Evolutionary conservation across 2,329 filamentous ascomycete species (phyloP).

Genomic region (Atkinsonella hypoxylon): DNA sequence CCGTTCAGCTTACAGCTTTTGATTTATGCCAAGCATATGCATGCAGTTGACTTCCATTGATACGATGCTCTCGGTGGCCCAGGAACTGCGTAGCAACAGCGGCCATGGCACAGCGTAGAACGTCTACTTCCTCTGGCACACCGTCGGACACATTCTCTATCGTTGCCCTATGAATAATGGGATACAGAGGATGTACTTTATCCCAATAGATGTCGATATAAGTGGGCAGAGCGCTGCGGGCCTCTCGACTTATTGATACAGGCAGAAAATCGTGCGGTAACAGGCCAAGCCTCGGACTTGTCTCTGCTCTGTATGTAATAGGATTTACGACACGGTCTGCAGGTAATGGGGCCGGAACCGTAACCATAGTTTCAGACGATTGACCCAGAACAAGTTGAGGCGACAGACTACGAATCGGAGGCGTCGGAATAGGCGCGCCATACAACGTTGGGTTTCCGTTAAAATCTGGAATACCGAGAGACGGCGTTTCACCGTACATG

Average conservation of each 20-base stretch:
- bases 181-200: constrained; percentile 34
- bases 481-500: constrained; percentile 19
- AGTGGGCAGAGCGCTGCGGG: constrained; percentile 31
- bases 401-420: constrained; percentile 37
- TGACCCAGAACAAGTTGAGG: constrained; percentile 34
- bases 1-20: constrained; percentile 31
- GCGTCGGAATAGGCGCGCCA: constrained; percentile 23
- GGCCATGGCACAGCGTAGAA: constrained; percentile 42
- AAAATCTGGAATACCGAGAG: constrained; percentile 23
- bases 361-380: constrained; percentile 37
- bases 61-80: constrained; percentile 34
- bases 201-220: constrained; percentile 44
- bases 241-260: constrained; percentile 25
- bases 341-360: constrained; percentile 28
- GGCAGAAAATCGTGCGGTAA: constrained; percentile 14
- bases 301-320: constrained; percentile 27
- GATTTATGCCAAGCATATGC: constrained; percentile 37
- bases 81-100: constrained; percentile 43
- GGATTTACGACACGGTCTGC: constrained; percentile 20
- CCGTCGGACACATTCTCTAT: constrained; percentile 24
- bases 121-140: constrained; percentile 25
- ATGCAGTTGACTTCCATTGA: constrained; percentile 37
- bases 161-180: constrained; percentile 37
- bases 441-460: constrained; percentile 20
- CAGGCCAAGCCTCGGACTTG: constrained; percentile 27